Conservation (phyloP, 805 yeast species). For the Kodamaea leandrae region DNA sequence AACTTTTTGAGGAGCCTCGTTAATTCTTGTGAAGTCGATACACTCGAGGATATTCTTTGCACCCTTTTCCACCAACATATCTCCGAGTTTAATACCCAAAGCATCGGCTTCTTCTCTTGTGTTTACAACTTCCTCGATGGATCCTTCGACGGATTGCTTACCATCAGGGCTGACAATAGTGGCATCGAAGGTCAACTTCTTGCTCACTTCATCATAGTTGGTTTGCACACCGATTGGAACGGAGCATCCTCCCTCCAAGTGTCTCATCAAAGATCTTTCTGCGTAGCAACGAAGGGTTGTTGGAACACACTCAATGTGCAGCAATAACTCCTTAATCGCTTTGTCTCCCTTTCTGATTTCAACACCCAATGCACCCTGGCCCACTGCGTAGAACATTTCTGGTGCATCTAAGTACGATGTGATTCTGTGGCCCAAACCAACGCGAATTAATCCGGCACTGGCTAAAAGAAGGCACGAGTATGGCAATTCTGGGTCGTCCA, state of each 20-base stretch:
- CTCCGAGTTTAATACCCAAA: slow-evolving; percentile 71
- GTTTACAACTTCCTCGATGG: slow-evolving; percentile 36
- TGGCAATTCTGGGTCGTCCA: slow-evolving; percentile 67
- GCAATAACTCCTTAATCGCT: slow-evolving; percentile 55
- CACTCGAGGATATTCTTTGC: slow-evolving; percentile 80
- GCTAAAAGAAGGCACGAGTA: slow-evolving; percentile 82
- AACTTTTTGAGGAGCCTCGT: slow-evolving; percentile 22
- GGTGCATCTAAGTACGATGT: slow-evolving; percentile 67
- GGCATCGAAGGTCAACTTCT: slow-evolving; percentile 55
- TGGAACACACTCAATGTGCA: slow-evolving; percentile 60
- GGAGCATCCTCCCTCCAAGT: slow-evolving; percentile 95
- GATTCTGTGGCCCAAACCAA: slow-evolving; percentile 72
- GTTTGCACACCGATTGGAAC: slow-evolving; percentile 93
- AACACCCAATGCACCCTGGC: slow-evolving; percentile 97
- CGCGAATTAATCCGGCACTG: slow-evolving; percentile 83
- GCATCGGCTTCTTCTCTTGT: slow-evolving; percentile 59
- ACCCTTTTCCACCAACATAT: slow-evolving; percentile 64
- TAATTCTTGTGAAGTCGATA: slow-evolving; percentile 69
- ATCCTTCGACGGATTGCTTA: slow-evolving; percentile 58
- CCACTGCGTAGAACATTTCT: slow-evolving; percentile 93
- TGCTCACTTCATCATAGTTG: slow-evolving; percentile 43
- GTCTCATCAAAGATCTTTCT: slow-evolving; percentile 82
- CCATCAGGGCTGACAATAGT: slow-evolving; percentile 89
- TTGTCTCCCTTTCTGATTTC: slow-evolving; percentile 77
- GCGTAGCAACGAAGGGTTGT: slow-evolving; percentile 79